Base-by-base conservation (phyloP, 2,329 filamentous ascomycete species). In the Coleophoma eucalyptorum region DNA sequence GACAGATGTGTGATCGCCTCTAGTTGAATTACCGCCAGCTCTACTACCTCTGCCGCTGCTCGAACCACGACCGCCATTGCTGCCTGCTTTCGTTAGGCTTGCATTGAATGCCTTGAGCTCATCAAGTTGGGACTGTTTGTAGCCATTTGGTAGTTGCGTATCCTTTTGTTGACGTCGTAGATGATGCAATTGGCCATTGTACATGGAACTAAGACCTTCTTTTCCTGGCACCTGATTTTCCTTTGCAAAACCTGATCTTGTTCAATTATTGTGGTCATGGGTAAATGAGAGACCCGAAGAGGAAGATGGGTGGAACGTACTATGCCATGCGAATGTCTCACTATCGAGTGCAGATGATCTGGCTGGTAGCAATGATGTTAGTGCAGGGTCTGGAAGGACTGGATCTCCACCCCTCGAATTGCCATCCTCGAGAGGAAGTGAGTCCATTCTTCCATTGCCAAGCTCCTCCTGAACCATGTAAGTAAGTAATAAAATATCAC, bases 381-480 rank as follows among this genome's bases (percentile, higher is more conserved):
- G 40, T 19, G 16, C 16, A 13, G 18, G 15, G 21, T 18, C 15
- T 42, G 40, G 11, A 20, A 13, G 40, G 15, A 8, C 11, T 2
- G 12, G 15, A 12, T 42, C 40, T 8, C 20, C 16, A 16, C 42
- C 20, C 6, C 18, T 32, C n/a, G 18, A 40, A 19, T n/a, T 32
- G 5, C 37, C 41, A 26, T 50, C 48, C 46, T 47, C 50, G n/a
- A 53, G 31, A 6, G 50, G 49, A 37, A 53, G 48, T 34, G 42
- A 18, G 13, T 53, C 49, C 26, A 45, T 46, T n/a, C 50, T 33
- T 32, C 18, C 42, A 50, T 40, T 51, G 13, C 50, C 50, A 46
- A 53, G 50, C 20, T 53, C 50, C 33, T 53, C 50, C 50, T 53
- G 41, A 34, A 12, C 2, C 12, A 3, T 15, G 8, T 19, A n/a